Conservation (phyloP, 2,329 filamentous ascomycete species). For the Fusarium devonianum region DNA sequence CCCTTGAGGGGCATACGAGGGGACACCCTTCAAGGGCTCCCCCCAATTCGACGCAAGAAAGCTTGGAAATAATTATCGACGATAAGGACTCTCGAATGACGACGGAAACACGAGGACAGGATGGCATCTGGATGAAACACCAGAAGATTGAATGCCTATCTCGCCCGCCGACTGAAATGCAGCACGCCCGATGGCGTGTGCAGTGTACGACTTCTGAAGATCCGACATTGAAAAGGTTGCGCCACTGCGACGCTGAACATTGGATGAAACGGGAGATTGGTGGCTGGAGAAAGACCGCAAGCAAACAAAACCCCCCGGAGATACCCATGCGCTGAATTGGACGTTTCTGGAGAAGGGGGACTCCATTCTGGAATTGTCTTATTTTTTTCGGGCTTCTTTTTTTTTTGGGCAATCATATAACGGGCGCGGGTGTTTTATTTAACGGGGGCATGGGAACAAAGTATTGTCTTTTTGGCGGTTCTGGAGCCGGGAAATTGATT, state of each 20-base stretch:
- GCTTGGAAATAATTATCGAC: constrained; percentile 32
- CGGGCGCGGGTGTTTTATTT: constrained; percentile 25
- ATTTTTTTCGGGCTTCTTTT: constrained; percentile 30
- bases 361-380: constrained; percentile 39
- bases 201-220: constrained; percentile 39
- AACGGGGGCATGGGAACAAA: constrained; percentile 29
- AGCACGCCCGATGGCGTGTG: constrained; percentile 37
- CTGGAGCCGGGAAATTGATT: constrained; percentile 40
- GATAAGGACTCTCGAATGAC: constrained; percentile 21
- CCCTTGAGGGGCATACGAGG: constrained; percentile 19
- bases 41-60: constrained; percentile 18
- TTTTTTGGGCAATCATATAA: constrained; percentile 20
- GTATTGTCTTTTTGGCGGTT: constrained; percentile 26
- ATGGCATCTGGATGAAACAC: constrained; percentile 13
- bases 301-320: constrained; percentile 41
- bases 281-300: constrained; percentile 38
- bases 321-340: constrained; percentile 42
- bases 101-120: constrained; percentile 23
- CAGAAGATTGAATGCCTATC: constrained; percentile 30
- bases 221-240: constrained; percentile 27
- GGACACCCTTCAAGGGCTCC: constrained; percentile 12
- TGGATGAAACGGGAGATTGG: constrained; percentile 41
- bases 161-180: constrained; percentile 31
- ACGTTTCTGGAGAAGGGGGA: constrained; percentile 41
- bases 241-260: constrained; percentile 35